A percentile compares a stretch with the other conserved stretches of the same genome.
Conservation (phyloP, 1,284 basidiomycete species). For the Irpex sp. region DNA sequence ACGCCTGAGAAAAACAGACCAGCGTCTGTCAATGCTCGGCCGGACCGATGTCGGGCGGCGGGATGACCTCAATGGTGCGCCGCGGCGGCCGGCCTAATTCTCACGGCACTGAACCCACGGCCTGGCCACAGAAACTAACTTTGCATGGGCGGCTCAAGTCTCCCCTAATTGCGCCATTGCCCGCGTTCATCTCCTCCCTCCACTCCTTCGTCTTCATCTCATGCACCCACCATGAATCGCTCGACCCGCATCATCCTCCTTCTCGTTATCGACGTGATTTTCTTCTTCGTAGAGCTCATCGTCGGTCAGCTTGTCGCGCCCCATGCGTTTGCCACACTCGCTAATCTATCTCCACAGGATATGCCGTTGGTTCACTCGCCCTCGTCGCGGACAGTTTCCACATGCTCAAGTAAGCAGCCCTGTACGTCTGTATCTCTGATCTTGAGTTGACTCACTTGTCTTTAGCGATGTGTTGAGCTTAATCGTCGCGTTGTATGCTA, state of each 20-base stretch:
- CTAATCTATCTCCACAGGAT: slow-evolving; percentile 49
- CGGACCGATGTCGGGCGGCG: background rate
- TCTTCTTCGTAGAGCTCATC: slow-evolving; percentile 92
- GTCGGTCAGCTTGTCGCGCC: slow-evolving; percentile 48
- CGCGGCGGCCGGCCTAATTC: background rate
- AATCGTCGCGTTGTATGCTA: slow-evolving; percentile 94
- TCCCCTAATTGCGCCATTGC: background rate
- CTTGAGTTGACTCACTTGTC: slow-evolving; percentile 6
- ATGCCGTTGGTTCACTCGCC: slow-evolving; percentile 91
- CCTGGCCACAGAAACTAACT: background rate
- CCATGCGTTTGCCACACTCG: background rate
- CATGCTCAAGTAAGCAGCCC: slow-evolving; percentile 82
- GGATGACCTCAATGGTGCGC: background rate
- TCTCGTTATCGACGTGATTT: slow-evolving; percentile 81
- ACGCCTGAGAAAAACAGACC: background rate
- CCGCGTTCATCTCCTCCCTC: background rate
- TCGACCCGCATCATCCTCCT: slow-evolving; percentile 77
- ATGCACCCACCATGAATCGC: slow-evolving; percentile 52
- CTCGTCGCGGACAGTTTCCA: slow-evolving; percentile 98
- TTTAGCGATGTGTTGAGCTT: slow-evolving; percentile 91
- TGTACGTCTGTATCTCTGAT: background rate
- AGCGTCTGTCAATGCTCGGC: background rate
- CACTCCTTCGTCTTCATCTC: slow-evolving; percentile 1
- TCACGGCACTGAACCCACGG: background rate
- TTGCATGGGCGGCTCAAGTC: background rate